These are phyloP conservation scores for Podaxis sp. DNA, from an alignment of 768 basidiomycete genomes.

Conservation along the genomic window DNA sequence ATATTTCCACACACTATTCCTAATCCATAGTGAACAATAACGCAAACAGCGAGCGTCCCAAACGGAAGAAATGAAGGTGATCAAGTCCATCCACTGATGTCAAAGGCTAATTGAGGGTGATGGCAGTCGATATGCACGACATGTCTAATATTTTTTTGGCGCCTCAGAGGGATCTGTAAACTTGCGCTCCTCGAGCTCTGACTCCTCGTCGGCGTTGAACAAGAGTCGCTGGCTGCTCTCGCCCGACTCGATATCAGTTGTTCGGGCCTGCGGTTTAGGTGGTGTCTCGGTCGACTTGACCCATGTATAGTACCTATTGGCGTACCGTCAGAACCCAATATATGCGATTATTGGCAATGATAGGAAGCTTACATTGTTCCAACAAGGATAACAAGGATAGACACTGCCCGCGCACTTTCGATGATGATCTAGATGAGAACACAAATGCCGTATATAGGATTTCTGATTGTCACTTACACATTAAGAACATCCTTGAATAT, in stretches of 20 bases:
- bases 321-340: neutral
- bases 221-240: constrained; percentile 5
- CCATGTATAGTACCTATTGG: constrained; percentile 58
- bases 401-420: constrained; percentile 56
- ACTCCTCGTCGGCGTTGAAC: constrained; percentile 13
- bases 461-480: constrained; percentile 43
- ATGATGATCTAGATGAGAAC: constrained; percentile 7
- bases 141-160: neutral
- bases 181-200: constrained; percentile 10
- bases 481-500: constrained; percentile 75
- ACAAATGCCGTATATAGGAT: neutral
- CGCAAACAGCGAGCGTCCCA: too few relatives aligned
- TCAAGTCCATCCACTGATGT: neutral
- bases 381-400: constrained; percentile 63
- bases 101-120: neutral
- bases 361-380: constrained; percentile 60
- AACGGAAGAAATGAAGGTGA: too few relatives aligned
- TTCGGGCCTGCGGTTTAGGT: constrained; percentile 14
- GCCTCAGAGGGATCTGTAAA: neutral
- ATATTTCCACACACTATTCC: too few relatives aligned
- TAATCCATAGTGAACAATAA: too few relatives aligned
- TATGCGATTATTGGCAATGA: neutral
- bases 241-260: constrained; percentile 22
- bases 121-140: neutral
- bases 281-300: constrained; percentile 26